Conservation (phyloP, 73 alveolate genomes). For the Symbiodinium natans region DNA sequence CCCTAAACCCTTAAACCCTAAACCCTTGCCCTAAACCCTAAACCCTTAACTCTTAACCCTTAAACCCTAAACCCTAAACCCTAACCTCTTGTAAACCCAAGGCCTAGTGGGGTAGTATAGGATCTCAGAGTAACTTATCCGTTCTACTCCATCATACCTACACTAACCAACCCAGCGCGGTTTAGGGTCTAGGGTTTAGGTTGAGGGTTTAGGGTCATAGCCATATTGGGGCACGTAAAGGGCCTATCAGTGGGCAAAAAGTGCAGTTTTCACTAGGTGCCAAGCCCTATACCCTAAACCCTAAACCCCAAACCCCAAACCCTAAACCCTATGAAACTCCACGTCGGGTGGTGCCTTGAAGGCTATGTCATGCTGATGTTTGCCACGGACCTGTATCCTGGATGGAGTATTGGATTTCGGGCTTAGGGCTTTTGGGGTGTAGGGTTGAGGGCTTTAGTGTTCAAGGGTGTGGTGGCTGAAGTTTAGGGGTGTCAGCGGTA, state of each 20-base stretch:
- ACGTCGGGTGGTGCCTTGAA: background rate
- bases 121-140: background rate
- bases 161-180: too few relatives aligned
- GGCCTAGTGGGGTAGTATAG: background rate
- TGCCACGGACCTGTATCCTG: background rate
- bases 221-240: background rate
- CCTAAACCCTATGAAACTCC: background rate
- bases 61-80: background rate
- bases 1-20: too few relatives aligned
- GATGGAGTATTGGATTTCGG: background rate
- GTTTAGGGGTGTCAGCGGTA: too few relatives aligned
- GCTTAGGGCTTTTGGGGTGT: too few relatives aligned
- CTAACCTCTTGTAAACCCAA: background rate
- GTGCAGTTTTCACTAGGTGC: background rate
- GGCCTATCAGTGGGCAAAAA: background rate
- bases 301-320: too few relatives aligned
- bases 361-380: conserved; percentile 84
- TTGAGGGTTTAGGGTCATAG: background rate
- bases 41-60: too few relatives aligned
- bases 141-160: too few relatives aligned
- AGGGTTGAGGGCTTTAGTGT: too few relatives aligned
- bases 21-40: too few relatives aligned
- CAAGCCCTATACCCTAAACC: too few relatives aligned
- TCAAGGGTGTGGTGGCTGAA: too few relatives aligned
- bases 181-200: background rate